A percentile compares a stretch with the other conserved stretches of the same genome.
phyloP scores from a whole-genome alignment of 495 filamentous ascomycete species.

The Trichoderma orchidacearum region DNA sequence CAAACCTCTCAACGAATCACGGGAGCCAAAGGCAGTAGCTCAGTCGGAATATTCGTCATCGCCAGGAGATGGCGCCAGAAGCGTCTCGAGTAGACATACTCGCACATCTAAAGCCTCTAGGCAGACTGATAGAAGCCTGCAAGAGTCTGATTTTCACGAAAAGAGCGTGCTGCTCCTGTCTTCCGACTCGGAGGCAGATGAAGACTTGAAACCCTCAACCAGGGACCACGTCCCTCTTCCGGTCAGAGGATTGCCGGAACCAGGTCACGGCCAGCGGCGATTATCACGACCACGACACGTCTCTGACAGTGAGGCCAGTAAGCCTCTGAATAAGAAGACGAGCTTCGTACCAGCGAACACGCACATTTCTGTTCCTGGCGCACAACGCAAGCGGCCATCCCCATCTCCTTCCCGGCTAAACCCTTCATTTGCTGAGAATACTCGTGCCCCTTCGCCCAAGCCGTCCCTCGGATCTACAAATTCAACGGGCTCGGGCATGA shows the following conservation, averaged over 20 bases:
- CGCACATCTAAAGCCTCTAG: constrained; percentile 34
- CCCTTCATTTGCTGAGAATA: constrained; percentile 1
- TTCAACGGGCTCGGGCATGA: background rate
- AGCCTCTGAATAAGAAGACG: constrained; percentile 7
- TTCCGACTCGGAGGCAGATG: constrained; percentile 31
- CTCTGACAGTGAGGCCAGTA: background rate
- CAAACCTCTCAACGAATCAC: background rate
- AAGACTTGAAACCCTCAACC: constrained; percentile 11
- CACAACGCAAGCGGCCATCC: background rate
- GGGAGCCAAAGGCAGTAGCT: background rate
- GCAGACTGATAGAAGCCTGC: constrained; percentile 21
- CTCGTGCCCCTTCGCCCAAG: constrained; percentile 1
- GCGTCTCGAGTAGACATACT: constrained; percentile 35
- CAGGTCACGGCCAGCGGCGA: constrained; percentile 8
- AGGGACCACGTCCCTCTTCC: background rate
- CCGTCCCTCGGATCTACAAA: background rate
- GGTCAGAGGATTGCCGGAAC: background rate
- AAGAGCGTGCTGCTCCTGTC: constrained; percentile 35
- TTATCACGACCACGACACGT: constrained; percentile 7
- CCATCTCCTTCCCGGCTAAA: constrained; percentile 9
- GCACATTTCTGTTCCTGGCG: constrained; percentile 9
- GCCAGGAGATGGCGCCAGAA: constrained; percentile 23
- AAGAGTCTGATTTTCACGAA: constrained; percentile 28
- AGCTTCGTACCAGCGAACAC: constrained; percentile 11
- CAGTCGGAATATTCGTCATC: constrained; percentile 3